Conservation (phyloP, 2,329 filamentous ascomycete genomes). For the Clathrospora elynae region DNA sequence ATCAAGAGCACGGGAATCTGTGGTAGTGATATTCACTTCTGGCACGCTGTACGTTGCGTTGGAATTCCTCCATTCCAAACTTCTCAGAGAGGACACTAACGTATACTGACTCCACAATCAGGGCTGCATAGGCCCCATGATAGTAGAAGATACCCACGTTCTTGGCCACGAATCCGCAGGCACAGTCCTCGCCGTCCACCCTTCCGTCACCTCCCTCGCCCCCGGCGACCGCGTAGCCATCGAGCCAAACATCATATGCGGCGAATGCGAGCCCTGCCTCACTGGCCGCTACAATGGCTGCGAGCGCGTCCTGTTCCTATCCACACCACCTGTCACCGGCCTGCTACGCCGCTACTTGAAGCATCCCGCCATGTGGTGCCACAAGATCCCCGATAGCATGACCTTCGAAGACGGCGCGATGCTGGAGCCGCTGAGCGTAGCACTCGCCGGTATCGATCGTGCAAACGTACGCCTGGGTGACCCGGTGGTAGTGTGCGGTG, state of each 20-base stretch:
- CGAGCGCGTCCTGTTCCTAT: slow-evolving; percentile 82
- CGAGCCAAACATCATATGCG: slow-evolving; percentile 93
- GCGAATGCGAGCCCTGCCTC: slow-evolving; percentile 85
- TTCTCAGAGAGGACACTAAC: neutral
- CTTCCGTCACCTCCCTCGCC: slow-evolving; percentile 77
- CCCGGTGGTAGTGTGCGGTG: slow-evolving; percentile 85
- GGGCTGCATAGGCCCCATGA: slow-evolving; percentile 91
- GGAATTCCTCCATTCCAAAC: neutral
- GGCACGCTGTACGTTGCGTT: slow-evolving; percentile 69
- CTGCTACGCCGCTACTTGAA: slow-evolving; percentile 91
- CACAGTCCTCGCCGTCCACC: slow-evolving; percentile 76
- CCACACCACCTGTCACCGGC: slow-evolving; percentile 86
- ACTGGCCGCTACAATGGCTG: slow-evolving; percentile 96
- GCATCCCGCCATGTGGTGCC: slow-evolving; percentile 92
- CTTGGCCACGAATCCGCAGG: slow-evolving; percentile 94
- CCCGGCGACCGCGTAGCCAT: slow-evolving; percentile 90
- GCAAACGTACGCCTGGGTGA: slow-evolving; percentile 82
- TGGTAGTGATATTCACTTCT: slow-evolving; percentile 96
- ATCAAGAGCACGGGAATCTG: slow-evolving; percentile 96
- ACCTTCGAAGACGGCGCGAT: slow-evolving; percentile 88
- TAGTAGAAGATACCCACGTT: slow-evolving; percentile 85
- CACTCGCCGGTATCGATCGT: slow-evolving; percentile 84
- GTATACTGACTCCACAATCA: slow-evolving; percentile 15
- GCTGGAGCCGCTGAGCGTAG: slow-evolving; percentile 87
- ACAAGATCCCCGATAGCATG: slow-evolving; percentile 87